These are phyloP conservation scores for Pythium coloratum DNA, from an alignment of 352 stramenopile genomes.

Conservation along the genomic window DNA sequence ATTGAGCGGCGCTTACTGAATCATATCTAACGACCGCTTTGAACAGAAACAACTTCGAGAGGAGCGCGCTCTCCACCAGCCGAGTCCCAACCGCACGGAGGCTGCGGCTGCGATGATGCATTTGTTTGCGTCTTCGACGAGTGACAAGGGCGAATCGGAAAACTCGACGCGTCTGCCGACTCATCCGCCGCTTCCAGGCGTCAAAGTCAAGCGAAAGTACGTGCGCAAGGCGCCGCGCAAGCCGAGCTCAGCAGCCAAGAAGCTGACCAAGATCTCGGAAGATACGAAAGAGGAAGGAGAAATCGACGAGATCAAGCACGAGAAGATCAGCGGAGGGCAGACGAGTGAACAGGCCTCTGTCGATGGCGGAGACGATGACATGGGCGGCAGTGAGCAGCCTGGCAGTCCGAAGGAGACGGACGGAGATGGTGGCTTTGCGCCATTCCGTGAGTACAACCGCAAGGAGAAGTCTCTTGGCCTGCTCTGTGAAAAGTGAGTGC, in stretches of 20 bases:
- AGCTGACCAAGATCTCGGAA: slow-evolving; percentile 38
- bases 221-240: slow-evolving; percentile 51
- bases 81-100: slow-evolving; percentile 77
- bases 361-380: slow-evolving; percentile 20
- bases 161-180: slow-evolving; percentile 15
- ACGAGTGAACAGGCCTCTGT: not conserved
- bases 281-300: slow-evolving; percentile 21
- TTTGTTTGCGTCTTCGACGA: slow-evolving; percentile 49
- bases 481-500: slow-evolving; percentile 82
- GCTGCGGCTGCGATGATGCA: slow-evolving; percentile 81
- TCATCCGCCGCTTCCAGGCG: slow-evolving; percentile 22
- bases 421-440: slow-evolving; percentile 44
- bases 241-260: slow-evolving; percentile 39
- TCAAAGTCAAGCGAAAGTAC: slow-evolving; percentile 63
- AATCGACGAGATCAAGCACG: slow-evolving; percentile 9
- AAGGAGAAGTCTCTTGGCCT: slow-evolving; percentile 87
- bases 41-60: slow-evolving; percentile 14
- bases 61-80: slow-evolving; percentile 45
- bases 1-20: not conserved
- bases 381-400: slow-evolving; percentile 12
- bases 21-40: not conserved
- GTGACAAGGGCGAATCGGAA: slow-evolving; percentile 20
- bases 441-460: slow-evolving; percentile 85
- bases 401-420: slow-evolving; percentile 21
- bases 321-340: not conserved